Conservation (phyloP, 2,329 filamentous ascomycete species). For the Trichocomaceae sp. region DNA sequence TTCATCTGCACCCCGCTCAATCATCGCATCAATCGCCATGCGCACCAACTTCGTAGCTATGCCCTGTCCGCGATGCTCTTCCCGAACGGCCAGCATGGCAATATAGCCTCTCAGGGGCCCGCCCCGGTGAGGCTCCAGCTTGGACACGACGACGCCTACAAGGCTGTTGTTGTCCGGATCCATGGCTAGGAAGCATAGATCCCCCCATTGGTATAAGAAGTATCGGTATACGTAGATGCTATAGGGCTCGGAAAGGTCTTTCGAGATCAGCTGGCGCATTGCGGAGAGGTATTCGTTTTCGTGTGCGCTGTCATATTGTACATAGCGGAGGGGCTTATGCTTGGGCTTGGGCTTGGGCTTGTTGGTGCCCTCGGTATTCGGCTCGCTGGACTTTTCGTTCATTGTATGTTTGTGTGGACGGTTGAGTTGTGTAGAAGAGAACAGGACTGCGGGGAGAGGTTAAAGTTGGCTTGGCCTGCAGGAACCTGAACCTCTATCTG, state of each 20-base stretch:
- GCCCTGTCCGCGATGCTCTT: conserved; percentile 71
- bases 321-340: conserved; percentile 41
- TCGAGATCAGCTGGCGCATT: conserved; percentile 88
- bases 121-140: conserved; percentile 81
- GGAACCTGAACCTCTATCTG: not conserved
- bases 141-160: conserved; percentile 88
- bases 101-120: conserved; percentile 91
- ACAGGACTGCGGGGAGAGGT: not conserved
- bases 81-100: conserved; percentile 91
- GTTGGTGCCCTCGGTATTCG: conserved; percentile 31
- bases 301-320: conserved; percentile 53
- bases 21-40: conserved; percentile 87
- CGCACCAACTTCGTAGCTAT: conserved; percentile 86
- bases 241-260: conserved; percentile 94
- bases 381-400: conserved; percentile 9
- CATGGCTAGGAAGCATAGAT: conserved; percentile 82
- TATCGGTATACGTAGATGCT: conserved; percentile 99
- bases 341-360: conserved; percentile 19
- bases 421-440: not conserved
- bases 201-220: conserved; percentile 95
- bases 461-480: not conserved
- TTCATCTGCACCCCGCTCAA: conserved; percentile 75
- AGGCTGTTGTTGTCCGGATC: conserved; percentile 50
- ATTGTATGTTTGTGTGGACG: not conserved
- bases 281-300: conserved; percentile 67